Conservation (phyloP, 495 filamentous ascomycete genomes). For the Cairneyella variabilis region DNA sequence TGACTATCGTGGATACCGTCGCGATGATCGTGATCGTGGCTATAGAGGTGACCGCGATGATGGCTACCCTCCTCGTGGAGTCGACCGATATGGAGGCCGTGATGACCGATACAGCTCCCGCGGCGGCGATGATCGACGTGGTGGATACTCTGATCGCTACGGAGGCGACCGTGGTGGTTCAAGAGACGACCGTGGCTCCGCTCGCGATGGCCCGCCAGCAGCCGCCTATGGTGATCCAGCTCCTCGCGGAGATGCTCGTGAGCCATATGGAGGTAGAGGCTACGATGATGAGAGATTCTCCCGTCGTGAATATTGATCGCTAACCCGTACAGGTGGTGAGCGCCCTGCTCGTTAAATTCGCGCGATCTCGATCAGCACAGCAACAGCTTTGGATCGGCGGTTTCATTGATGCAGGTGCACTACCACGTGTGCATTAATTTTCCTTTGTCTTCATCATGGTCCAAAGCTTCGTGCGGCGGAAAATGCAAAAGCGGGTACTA, state of each 20-base stretch:
- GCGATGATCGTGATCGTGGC: conserved; percentile 25
- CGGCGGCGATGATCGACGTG: conserved; percentile 53
- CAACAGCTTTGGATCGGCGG: conserved; percentile 28
- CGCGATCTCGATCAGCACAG: conserved; percentile 23
- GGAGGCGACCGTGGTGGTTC: conserved; percentile 48
- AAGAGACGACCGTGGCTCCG: conserved; percentile 37
- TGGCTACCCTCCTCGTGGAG: conserved; percentile 29
- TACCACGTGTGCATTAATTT: conserved; percentile 23
- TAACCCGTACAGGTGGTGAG: conserved; percentile 26
- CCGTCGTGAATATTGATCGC: conserved; percentile 29
- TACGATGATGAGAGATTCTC: conserved; percentile 44
- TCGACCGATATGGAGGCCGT: conserved; percentile 33
- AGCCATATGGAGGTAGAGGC: conserved; percentile 51
- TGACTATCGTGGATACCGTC: conserved; percentile 32
- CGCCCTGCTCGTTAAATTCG: conserved; percentile 30
- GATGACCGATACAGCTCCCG: conserved; percentile 38
- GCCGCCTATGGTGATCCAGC: conserved; percentile 54
- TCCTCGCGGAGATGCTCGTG: conserved; percentile 59
- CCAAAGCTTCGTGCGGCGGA: conserved; percentile 29
- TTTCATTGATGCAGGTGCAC: conserved; percentile 30
- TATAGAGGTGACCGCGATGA: conserved; percentile 21
- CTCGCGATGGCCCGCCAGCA: conserved; percentile 45
- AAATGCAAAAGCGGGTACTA: conserved; percentile 23
- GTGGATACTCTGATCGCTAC: conserved; percentile 50
- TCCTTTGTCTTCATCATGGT: conserved; percentile 28